Percentiles rank a stretch among this genome's conserved stretches.
Conservation (phyloP, 1,284 basidiomycete genomes). For the Phlebopus sp. region DNA sequence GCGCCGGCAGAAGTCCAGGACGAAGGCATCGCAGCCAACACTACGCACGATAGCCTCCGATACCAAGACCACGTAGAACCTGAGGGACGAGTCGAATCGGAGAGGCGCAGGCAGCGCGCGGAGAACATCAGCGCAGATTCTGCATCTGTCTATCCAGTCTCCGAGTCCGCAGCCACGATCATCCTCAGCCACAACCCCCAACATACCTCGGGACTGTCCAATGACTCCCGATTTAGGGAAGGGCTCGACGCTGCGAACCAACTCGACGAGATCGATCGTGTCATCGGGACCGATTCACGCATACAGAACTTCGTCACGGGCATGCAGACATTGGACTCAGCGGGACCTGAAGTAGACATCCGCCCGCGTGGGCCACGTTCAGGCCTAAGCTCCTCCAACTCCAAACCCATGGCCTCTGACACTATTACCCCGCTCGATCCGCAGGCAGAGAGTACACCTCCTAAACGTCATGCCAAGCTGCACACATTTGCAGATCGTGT, state of each 20-base stretch:
- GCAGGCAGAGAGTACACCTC: conserved; percentile 25
- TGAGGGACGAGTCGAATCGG: background rate
- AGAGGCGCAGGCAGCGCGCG: background rate
- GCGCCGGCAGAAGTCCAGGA: conserved; percentile 17
- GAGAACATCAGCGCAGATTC: conserved; percentile 20
- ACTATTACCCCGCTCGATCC: conserved; percentile 9
- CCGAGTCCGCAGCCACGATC: conserved; percentile 25
- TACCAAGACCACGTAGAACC: background rate
- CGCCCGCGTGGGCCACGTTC: conserved; percentile 20
- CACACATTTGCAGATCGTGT: conserved; percentile 37
- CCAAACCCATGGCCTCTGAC: conserved; percentile 12
- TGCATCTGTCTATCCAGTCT: conserved; percentile 23
- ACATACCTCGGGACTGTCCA: conserved; percentile 1
- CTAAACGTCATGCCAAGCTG: conserved; percentile 18
- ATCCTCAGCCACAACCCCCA: conserved; percentile 3
- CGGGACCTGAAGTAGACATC: conserved; percentile 15
- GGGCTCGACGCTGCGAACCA: conserved; percentile 11
- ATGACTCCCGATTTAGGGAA: conserved; percentile 3
- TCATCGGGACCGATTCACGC: conserved; percentile 21
- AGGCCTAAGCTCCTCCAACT: conserved; percentile 13
- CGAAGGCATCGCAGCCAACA: conserved; percentile 6
- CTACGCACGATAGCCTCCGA: conserved; percentile 10
- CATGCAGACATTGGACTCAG: conserved; percentile 18
- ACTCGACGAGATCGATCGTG: conserved; percentile 29
- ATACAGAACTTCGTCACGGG: conserved; percentile 22